Conservation (phyloP, 148 eudicot genomes). For the Nyssa sinensis region DNA sequence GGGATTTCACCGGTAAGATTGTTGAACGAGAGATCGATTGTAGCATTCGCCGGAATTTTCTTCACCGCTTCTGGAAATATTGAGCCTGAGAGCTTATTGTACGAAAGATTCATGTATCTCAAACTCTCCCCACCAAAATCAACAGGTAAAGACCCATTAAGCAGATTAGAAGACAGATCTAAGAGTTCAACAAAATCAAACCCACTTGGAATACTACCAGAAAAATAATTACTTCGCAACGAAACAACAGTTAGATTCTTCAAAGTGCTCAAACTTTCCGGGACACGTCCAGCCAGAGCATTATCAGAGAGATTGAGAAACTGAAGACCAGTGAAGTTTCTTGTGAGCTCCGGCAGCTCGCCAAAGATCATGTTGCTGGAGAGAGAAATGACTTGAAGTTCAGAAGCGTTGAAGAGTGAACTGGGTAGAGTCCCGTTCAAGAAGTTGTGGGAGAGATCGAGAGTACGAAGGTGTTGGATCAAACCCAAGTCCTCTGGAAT, state of each 20-base stretch:
- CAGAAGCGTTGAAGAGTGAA: conserved; percentile 49
- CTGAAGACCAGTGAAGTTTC: conserved; percentile 5
- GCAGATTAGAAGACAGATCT: conserved; percentile 69
- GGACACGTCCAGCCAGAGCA: conserved; percentile 53
- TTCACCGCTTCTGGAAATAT: conserved; percentile 40
- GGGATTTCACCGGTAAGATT: conserved; percentile 75
- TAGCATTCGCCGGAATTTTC: conserved; percentile 39
- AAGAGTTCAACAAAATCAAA: conserved; percentile 38
- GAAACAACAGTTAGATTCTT: conserved; percentile 58
- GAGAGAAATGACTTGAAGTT: conserved; percentile 41
- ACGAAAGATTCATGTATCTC: conserved; percentile 50
- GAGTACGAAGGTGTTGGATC: conserved; percentile 37
- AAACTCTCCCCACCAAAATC: conserved; percentile 65
- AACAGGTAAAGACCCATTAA: conserved; percentile 64
- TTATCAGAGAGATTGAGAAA: conserved; percentile 69
- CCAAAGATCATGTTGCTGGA: conserved; percentile 56
- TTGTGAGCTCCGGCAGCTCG: conserved; percentile 33
- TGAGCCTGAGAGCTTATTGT: conserved; percentile 53
- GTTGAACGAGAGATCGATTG: conserved; percentile 69
- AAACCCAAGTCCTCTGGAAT: conserved; percentile 53
- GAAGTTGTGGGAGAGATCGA: conserved; percentile 59
- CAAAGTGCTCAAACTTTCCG: conserved; percentile 30
- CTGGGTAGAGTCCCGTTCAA: conserved; percentile 58
- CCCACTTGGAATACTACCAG: conserved; percentile 50
- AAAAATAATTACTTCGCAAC: conserved; percentile 53